Evolutionary conservation across 768 basidiomycete species (phyloP), one percentile per base, ranked within the genome.

Genomic region (Naganishia vaughanmartiniae): DNA sequence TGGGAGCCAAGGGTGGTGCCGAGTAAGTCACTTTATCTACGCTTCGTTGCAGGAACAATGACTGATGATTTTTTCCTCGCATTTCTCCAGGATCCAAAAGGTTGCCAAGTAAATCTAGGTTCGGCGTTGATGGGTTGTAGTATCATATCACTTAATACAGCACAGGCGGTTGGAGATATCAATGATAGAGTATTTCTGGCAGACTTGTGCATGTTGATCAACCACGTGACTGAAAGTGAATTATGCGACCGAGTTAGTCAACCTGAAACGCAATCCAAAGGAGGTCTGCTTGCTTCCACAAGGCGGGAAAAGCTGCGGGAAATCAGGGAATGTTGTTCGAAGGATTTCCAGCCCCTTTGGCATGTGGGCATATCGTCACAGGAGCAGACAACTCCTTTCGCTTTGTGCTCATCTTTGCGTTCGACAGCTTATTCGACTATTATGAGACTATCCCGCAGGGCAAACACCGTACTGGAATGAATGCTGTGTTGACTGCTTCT

Each of bases 1-100:
- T 80, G 33, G 79, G 79, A 72, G 81, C 81, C 45, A 82, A 78
- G 54, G 79, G 78, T 54, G 80, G 81, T 76, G 77, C 74, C 69
- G 79, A 80, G 65, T 63, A 63, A n/a, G 60, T 63, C 17, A 39
- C 63, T 60, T 30, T 3, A 17, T 3, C n/a, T 24, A 36, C 12
- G 36, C 6, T n/a, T 10, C 39, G 7, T 42, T 19, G 12, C n/a
- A 17, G 21, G 12, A 26, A 3, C 14, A 28, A 12, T 28, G n/a
- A 28, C 60, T 63, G 36, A 30, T 63, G 28, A 4, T n/a, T 15
- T 42, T 60, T 10, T 45, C 42, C 15, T 36, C 21, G n/a, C 24
- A 12, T n/a, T 24, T 34, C 0, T 30, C 21, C 60, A 63, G 60
- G 26, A 69, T 69, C 68, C 68, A 69, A 54, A 69, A 69, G 68